phyloP scores from a whole-genome alignment of 2,329 filamentous ascomycete genomes.

The Trichoderma koningii region DNA sequence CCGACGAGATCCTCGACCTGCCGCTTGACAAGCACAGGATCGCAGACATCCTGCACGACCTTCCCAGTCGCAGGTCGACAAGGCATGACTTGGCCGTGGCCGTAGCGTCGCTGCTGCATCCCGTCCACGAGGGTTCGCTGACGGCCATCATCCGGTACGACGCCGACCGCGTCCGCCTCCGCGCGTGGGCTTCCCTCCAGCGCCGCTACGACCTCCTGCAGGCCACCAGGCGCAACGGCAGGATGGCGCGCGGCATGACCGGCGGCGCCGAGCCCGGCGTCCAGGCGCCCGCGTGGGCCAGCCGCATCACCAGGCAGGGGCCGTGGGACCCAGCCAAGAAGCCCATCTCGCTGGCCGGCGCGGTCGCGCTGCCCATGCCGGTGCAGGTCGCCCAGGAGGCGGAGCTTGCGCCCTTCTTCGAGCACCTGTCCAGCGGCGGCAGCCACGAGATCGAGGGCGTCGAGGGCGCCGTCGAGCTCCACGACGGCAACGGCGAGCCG shows the following conservation, averaged over 20 bases:
- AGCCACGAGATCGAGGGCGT: conserved; percentile 35
- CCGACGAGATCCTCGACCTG: conserved; percentile 42
- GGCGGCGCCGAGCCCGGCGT: conserved; percentile 40
- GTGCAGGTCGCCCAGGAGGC: conserved; percentile 37
- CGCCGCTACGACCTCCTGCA: conserved; percentile 41
- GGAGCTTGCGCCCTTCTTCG: conserved; percentile 41
- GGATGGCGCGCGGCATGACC: conserved; percentile 34
- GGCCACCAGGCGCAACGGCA: conserved; percentile 40
- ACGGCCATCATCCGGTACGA: conserved; percentile 45
- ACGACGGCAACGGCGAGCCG: conserved; percentile 43
- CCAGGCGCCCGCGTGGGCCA: conserved; percentile 39
- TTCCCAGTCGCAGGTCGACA: conserved; percentile 42
- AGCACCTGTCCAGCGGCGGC: conserved; percentile 38
- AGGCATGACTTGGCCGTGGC: conserved; percentile 38
- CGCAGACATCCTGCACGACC: conserved; percentile 37
- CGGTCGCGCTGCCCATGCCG: conserved; percentile 41
- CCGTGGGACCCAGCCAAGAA: conserved; percentile 38
- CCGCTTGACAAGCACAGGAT: conserved; percentile 38
- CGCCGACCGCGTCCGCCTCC: conserved; percentile 41
- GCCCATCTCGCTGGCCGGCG: conserved; percentile 39
- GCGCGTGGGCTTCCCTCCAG: conserved; percentile 42
- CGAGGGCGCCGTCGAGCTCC: conserved; percentile 37
- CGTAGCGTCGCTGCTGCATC: conserved; percentile 41
- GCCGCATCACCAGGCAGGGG: conserved; percentile 41
- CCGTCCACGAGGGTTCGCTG: conserved; percentile 40